Conservation (phyloP, 179 eudicot genomes). For the Carnegiea gigantea region DNA sequence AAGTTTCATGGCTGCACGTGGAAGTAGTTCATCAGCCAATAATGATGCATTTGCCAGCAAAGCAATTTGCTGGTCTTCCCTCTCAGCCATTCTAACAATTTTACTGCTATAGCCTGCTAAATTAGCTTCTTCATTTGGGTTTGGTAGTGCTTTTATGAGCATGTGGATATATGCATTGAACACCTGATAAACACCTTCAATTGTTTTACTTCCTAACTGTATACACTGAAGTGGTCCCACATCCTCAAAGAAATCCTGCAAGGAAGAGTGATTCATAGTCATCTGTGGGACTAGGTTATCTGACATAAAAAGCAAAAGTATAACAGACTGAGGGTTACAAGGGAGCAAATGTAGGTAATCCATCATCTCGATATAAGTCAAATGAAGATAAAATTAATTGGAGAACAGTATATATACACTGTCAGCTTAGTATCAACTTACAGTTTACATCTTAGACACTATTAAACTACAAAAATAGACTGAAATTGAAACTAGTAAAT, state of each 20-base stretch:
- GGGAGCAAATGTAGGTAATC: neutral
- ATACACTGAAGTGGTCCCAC: slow-evolving; percentile 85
- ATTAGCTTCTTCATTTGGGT: slow-evolving; percentile 70
- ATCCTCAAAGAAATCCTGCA: slow-evolving; percentile 93
- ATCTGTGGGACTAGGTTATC: neutral
- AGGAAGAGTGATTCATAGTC: neutral
- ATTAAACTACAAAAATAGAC: neutral
- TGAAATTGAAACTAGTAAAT: neutral
- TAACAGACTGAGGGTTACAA: neutral
- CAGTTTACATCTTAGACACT: neutral
- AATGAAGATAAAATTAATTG: neutral
- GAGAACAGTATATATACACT: neutral
- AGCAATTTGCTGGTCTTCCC: slow-evolving; percentile 88
- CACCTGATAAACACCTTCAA: slow-evolving; percentile 90
- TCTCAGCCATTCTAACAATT: slow-evolving; percentile 85
- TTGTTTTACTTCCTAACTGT: slow-evolving; percentile 86
- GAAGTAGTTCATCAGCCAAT: slow-evolving; percentile 86
- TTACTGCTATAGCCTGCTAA: slow-evolving; percentile 77
- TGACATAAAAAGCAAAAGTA: neutral
- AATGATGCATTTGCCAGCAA: slow-evolving; percentile 92
- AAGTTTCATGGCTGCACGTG: slow-evolving; percentile 90
- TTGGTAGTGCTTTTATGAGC: slow-evolving; percentile 94
- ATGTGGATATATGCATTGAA: slow-evolving; percentile 69
- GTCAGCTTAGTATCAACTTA: neutral
- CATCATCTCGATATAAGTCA: neutral